Conservation (phyloP, 805 yeast genomes). For the Wickerhamomyces subpelliculosus region DNA sequence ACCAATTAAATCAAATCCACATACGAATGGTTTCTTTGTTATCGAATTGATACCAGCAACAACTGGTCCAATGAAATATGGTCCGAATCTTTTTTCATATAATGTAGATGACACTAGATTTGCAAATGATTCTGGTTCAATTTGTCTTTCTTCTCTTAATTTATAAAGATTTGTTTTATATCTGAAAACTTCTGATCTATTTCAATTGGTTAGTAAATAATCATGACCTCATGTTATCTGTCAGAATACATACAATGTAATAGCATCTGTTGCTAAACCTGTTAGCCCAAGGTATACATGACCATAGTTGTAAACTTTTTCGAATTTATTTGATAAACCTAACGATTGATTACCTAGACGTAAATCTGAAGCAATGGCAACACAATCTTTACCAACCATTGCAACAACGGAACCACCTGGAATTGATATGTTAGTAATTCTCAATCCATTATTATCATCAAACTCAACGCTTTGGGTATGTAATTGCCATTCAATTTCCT, state of each 20-base stretch:
- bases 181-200: slow-evolving; percentile 61
- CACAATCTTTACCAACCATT: slow-evolving; percentile 97
- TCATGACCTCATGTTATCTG: too few species aligned
- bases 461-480: too few species aligned
- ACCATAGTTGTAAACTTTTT: slow-evolving; percentile 82
- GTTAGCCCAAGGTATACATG: slow-evolving; percentile 87
- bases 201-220: background rate
- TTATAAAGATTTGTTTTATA: slow-evolving; percentile 83
- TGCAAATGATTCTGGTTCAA: slow-evolving; percentile 92
- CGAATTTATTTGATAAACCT: slow-evolving; percentile 89
- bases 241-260: slow-evolving; percentile 36
- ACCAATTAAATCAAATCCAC: slow-evolving; percentile 95
- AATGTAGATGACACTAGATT: slow-evolving; percentile 85
- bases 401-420: slow-evolving; percentile 94
- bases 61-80: slow-evolving; percentile 93
- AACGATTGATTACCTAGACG: slow-evolving; percentile 91
- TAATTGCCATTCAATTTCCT: too few species aligned
- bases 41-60: slow-evolving; percentile 91
- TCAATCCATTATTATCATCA: too few species aligned
- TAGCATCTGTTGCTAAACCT: slow-evolving; percentile 92
- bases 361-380: slow-evolving; percentile 94
- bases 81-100: slow-evolving; percentile 90
- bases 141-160: slow-evolving; percentile 81
- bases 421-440: slow-evolving; percentile 11
- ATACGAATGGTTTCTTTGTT: slow-evolving; percentile 78